These are phyloP conservation scores for Pisolithus marmoratus DNA, from an alignment of 768 basidiomycete species.

Conservation along the genomic window DNA sequence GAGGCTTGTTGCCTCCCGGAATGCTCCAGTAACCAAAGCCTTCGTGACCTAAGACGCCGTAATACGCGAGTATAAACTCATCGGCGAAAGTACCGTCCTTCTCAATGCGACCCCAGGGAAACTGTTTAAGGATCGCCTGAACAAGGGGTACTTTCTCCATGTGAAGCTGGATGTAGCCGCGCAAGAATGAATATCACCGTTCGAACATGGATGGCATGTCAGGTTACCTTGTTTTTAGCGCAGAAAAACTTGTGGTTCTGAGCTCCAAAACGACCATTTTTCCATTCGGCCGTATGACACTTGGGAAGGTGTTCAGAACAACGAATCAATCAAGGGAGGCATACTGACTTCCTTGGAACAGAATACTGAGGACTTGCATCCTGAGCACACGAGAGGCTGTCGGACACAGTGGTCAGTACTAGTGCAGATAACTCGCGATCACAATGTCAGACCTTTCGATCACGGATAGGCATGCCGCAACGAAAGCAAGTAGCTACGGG, in stretches of 20 bases:
- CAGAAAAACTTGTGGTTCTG: constrained; percentile 31
- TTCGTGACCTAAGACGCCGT: constrained; percentile 33
- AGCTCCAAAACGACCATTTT: constrained; percentile 20
- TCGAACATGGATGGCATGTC: background rate
- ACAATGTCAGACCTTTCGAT: constrained; percentile 14
- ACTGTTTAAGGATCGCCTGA: constrained; percentile 30
- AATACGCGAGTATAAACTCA: constrained; percentile 31
- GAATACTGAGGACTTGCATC: constrained; percentile 25
- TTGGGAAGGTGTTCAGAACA: constrained; percentile 9
- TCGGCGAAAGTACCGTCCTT: constrained; percentile 35
- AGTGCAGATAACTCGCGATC: background rate
- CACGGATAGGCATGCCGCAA: constrained; percentile 12
- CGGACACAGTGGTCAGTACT: background rate
- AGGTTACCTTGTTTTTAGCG: constrained; percentile 28
- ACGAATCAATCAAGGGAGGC: background rate
- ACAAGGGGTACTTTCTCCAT: constrained; percentile 32
- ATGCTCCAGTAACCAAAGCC: constrained; percentile 39
- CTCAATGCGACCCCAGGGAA: constrained; percentile 40
- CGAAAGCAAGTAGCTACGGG: constrained; percentile 17
- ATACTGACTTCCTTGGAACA: constrained; percentile 23
- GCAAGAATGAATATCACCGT: background rate
- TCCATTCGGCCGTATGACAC: constrained; percentile 36
- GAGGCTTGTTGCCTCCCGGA: constrained; percentile 30
- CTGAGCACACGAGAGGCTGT: constrained; percentile 24
- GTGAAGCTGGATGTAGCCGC: constrained; percentile 23